Evolutionary conservation across 2,329 filamentous ascomycete genomes (phyloP).

Genomic region (Magnaporthiopsis rhizophila): DNA sequence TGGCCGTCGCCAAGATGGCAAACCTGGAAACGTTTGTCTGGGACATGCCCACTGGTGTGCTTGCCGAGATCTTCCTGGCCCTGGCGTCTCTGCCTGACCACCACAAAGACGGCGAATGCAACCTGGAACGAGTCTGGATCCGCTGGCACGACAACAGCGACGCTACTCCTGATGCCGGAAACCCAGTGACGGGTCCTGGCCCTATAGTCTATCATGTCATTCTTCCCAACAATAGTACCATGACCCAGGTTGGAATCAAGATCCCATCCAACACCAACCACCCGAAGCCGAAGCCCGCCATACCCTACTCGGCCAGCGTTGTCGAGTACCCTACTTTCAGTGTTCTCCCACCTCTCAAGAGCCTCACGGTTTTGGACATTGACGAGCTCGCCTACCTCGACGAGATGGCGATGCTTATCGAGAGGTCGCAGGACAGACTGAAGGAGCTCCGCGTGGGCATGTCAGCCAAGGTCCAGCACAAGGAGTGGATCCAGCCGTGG

Average conservation of each 20-base stretch:
- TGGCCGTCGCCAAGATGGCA: conserved; percentile 73
- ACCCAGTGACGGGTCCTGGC: background rate
- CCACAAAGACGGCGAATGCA: conserved; percentile 50
- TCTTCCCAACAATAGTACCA: conserved; percentile 26
- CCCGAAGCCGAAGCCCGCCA: conserved; percentile 27
- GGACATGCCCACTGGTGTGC: conserved; percentile 83
- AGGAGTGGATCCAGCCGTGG: conserved; percentile 54
- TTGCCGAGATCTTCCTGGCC: conserved; percentile 74
- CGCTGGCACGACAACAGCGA: conserved; percentile 73
- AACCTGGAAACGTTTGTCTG: conserved; percentile 77
- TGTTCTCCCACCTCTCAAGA: conserved; percentile 65
- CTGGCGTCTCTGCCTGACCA: conserved; percentile 62
- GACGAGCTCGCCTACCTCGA: conserved; percentile 78
- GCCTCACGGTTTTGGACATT: conserved; percentile 69
- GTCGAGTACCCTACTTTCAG: conserved; percentile 78
- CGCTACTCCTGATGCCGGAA: background rate
- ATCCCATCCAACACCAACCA: conserved; percentile 21
- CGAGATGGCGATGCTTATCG: conserved; percentile 71
- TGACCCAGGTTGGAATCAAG: conserved; percentile 34
- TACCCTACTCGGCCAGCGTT: conserved; percentile 42
- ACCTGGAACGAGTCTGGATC: conserved; percentile 68
- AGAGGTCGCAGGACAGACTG: conserved; percentile 57
- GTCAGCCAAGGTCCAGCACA: conserved; percentile 36
- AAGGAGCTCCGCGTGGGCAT: conserved; percentile 69
- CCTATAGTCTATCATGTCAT: conserved; percentile 11